Base-by-base conservation (phyloP, 1,284 basidiomycete species). In the Coriolopsis trogii region DNA sequence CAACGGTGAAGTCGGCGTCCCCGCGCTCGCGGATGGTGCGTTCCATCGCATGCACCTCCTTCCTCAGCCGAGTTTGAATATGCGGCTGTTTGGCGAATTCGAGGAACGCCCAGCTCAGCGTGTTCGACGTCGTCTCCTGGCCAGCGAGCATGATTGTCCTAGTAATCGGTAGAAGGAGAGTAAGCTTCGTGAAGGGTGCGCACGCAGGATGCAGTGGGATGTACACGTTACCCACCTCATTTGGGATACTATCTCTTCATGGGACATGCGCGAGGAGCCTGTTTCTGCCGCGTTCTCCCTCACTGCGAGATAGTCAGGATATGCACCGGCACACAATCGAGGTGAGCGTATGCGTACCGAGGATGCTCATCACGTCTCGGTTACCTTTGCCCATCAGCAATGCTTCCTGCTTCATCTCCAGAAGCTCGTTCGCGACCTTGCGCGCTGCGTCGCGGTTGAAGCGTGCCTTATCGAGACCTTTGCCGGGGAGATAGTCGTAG, bases 161-260 rank as follows among this genome's bases (percentile, higher is more conserved):
- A 38, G 20, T 16, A 21, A 33, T 10, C 26, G n/a, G 25, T 41
- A 13, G 3, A 12, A 29, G 18, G 24, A 39, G 29, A 20, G 30
- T 36, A n/a, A n/a, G n/a, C n/a, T n/a, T n/a, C n/a, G n/a, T n/a
- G n/a, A n/a, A n/a, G n/a, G n/a, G n/a, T n/a, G n/a, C n/a, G n/a
- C n/a, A n/a, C n/a, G n/a, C 42, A 40, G 33, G 18, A 16, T 28
- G 24, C 4, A 25, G 24, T 13, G 15, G 8, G 30, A 9, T 18
- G 24, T 33, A 9, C 15, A 18, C 20, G 6, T 47, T 42, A 59
- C 66, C 28, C 52, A 78, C 77, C 76, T 68, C 74, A 87, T 79
- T 61, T 84, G 80, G 7, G 80, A 66, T 2, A 80, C 56, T 56
- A 84, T 64, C 53, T 84, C 84, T 23, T 76, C 73, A 23, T 82